These are phyloP conservation scores for Brasenia schreberi DNA, from an alignment of 164 flowering plant genomes.

Conservation along the genomic window DNA sequence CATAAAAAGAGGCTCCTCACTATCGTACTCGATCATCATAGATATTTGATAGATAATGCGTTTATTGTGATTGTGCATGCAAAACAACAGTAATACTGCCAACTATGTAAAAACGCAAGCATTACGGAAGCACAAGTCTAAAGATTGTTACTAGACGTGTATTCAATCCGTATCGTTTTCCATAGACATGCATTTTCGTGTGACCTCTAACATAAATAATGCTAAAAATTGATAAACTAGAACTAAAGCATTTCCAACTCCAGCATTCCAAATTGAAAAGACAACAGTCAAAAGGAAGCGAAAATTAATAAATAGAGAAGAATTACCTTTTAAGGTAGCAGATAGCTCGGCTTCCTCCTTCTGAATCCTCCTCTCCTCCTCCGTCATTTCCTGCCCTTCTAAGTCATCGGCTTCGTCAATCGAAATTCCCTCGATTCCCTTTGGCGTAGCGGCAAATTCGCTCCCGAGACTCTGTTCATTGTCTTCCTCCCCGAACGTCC, in stretches of 20 bases:
- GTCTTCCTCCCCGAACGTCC: not conserved
- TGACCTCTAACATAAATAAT: too few relatives aligned
- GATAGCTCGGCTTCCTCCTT: slow-evolving; percentile 1
- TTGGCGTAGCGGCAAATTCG: not conserved
- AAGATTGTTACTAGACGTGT: too few relatives aligned
- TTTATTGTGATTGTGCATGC: too few relatives aligned
- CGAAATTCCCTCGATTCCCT: not conserved
- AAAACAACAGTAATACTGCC: too few relatives aligned
- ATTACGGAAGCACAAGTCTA: too few relatives aligned
- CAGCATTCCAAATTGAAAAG: not conserved
- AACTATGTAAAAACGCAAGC: too few relatives aligned
- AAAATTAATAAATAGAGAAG: not conserved
- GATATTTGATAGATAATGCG: too few relatives aligned
- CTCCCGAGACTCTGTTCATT: not conserved
- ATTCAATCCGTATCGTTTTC: too few relatives aligned
- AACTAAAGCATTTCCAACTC: not conserved
- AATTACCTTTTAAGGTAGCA: not conserved
- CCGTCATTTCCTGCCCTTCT: not conserved
- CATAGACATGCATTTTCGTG: too few relatives aligned
- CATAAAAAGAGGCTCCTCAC: too few relatives aligned
- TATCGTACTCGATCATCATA: too few relatives aligned
- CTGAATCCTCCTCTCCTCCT: not conserved
- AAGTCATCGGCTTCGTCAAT: not conserved
- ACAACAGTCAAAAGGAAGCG: not conserved
- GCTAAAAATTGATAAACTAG: too few relatives aligned